These are phyloP conservation scores for Eucalyptus marginata DNA, from an alignment of 345 rosid species.

Conservation along the genomic window DNA sequence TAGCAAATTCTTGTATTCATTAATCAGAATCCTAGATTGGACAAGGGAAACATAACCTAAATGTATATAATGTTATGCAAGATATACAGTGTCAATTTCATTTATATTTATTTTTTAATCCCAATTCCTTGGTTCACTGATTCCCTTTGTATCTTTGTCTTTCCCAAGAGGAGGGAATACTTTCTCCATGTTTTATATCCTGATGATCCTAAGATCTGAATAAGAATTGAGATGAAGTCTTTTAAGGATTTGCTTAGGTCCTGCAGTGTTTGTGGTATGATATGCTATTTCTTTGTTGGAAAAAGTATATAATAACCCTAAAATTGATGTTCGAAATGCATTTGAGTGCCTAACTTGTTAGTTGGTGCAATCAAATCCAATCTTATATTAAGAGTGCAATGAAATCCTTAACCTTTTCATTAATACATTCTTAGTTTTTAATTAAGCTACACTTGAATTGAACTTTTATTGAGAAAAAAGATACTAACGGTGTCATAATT, in stretches of 20 bases:
- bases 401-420: background rate
- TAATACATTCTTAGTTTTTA: background rate
- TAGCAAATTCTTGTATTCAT: background rate
- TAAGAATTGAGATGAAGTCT: too few species aligned
- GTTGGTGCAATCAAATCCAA: background rate
- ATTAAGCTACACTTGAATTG: background rate
- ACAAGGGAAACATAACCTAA: background rate
- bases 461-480: background rate
- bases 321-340: background rate
- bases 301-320: background rate
- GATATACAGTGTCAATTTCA: background rate
- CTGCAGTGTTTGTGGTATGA: background rate
- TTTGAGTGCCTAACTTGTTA: background rate
- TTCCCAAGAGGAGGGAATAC: too few species aligned
- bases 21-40: background rate
- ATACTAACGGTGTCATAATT: background rate
- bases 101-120: background rate
- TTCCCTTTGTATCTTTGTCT: too few species aligned
- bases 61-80: background rate
- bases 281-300: background rate
- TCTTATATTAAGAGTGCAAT: background rate
- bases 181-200: too few species aligned
- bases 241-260: too few species aligned
- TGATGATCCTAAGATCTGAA: accelerated
- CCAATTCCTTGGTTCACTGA: too few species aligned